Base-by-base conservation (phyloP, 306 rosid species). In the Mucuna pruriens region DNA sequence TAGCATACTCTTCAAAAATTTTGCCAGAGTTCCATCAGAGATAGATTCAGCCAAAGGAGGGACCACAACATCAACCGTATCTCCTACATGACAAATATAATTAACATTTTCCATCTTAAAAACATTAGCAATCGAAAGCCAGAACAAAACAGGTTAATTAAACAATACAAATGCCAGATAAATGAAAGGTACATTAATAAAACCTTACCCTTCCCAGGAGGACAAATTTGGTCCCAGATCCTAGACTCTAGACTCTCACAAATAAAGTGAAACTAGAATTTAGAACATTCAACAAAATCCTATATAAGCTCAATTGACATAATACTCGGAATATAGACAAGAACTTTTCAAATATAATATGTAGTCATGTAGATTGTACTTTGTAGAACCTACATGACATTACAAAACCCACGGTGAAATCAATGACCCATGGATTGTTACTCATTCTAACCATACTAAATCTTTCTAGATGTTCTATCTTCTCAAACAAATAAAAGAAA, bases 11-110 rank as follows among this genome's bases (percentile, higher is more conserved):
- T 93, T 93, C 86, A 93, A 86, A 67, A 93, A 89, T 31, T 75
- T 91, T 6, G 96, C 97, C 63, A 93, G 86, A 31, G 89, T 89
- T 75, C 97, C 97, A 79, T 93, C 95, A 55, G 92, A 74, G 46
- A 93, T 91, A 77, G 97, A 93, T 82, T 93, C 97, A 62, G 94
- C 97, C 86, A 93, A 71, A 2, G 89, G 88, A 79, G 97, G 97
- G 82, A 93, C 96, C 26, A 93, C 89, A 39, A 90, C 96, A 26
- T 93, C 96, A 84, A 93, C 78, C 57, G 71, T 79, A 81, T 91
- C 95, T 38, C 89, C 97, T 93, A 65, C 73, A 82, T 61, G 74
- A 81, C 85, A 87, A 19, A 83, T 33, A 82, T 15, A 76, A 72
- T 74, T 25, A 49, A 12, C 19, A 71, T 51, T 71, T 34, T 15